Base-by-base conservation (phyloP, 2,329 filamentous ascomycete genomes). In the Nannizzia gypsea region DNA sequence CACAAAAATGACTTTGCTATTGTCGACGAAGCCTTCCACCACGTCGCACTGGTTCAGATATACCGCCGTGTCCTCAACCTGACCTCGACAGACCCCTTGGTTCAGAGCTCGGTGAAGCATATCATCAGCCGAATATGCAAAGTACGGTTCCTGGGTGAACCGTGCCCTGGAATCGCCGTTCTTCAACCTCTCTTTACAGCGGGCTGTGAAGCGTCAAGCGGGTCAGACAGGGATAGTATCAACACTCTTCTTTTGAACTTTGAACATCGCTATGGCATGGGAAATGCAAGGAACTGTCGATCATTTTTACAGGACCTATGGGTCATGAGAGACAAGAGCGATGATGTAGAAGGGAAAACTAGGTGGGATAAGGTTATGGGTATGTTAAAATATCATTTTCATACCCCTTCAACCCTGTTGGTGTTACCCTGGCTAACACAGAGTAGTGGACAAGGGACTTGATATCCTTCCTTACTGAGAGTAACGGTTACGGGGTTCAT, bases 181-280 rank as follows among this genome's bases (percentile, higher is more conserved):
- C 74, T 86, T 1, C 86, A 83, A 82, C 83, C 83, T 0, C 72
- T 86, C 1, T 86, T 86, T 65, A 82, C 83, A 8, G 80, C 82
- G 1, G 78, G 81, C 1, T 85, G 83, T 66, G 83, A 86, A 68
- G 83, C 83, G 0, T 71, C 75, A 6, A 74, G 68, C 15, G 65
- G 69, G 1, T 73, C 72, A 6, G 83, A 86, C 66, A 73, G 83
- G 15, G 73, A 73, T 4, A 70, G 82, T 17, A 81, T 83, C 3
- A 69, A 74, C 26, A 72, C 73, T 59, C 74, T 80, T 0, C 85
- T 86, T 65, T 68, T 70, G 3, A 79, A 78, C 3, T 75, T 84
- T 6, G 78, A 81, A 61, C 76, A 73, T 58, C 72, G 82, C 17
- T 84, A 86, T 68, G 83, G 83, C 20, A 86, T 86, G 83, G 78